Base-by-base conservation (phyloP, 164 flowering plant genomes). In the Echeveria elegans region DNA sequence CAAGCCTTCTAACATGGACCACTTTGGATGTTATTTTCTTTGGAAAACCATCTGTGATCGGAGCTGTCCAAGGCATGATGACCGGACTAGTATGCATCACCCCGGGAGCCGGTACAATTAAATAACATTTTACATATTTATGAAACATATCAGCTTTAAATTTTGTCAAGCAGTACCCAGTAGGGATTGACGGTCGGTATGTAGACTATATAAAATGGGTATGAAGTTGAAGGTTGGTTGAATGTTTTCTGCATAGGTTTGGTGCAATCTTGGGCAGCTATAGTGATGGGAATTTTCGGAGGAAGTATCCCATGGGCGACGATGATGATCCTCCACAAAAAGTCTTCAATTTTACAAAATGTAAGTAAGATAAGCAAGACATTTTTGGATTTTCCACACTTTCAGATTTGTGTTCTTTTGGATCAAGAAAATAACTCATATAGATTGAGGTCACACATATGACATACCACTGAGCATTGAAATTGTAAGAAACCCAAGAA, bases 181-280 rank as follows among this genome's bases (percentile, higher is more conserved):
- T 43, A 14, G 2, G 18, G 18, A 43, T 12, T 14, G 47, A 15
- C 47, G 4, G 5, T 15, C 0, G n/a, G 18, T 43, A 18, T 43
- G 15, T 43, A 15, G 15, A 43, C 45, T 24, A 12, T 36, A 21
- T 28, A 37, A 11, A 15, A 56, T 56, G 31, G 32, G 14, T 56
- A 56, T 28, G 61, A 12, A 56, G 61, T 56, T 56, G 32, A 50
- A 56, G 31, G 34, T 26, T 26, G 31, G n/a, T 56, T 19, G 29
- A 56, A 56, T 56, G n/a, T n/a, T 56, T 26, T 56, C 4, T 12
- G 61, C 32, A 31, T 10, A 66, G 69, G 69, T 10, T 38, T 66
- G 40, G 69, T 66, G 37, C 69, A 66, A 66, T 48, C 69, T 34
- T 66, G 69, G 69, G 69, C 69, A 12, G 69, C 69, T 18, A 66